Percentiles rank a stretch among this genome's conserved stretches.
Conservation (phyloP, 169 alveolate genomes). For the Neospora caninum region DNA sequence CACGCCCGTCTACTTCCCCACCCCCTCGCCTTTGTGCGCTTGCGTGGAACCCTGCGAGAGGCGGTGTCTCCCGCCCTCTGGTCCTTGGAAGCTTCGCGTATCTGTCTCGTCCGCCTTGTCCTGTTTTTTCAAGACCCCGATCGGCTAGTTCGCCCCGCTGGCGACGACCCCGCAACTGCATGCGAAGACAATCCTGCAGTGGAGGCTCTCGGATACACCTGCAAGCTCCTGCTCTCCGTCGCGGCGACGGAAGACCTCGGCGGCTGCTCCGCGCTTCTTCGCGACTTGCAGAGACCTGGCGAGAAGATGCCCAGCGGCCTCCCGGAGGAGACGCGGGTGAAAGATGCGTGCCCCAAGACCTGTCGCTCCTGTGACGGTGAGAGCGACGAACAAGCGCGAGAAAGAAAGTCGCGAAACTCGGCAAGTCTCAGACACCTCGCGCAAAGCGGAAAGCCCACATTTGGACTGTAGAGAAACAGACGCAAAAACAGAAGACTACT, state of each 20-base stretch:
- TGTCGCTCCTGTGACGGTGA: slow-evolving; percentile 74
- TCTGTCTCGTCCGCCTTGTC: neutral
- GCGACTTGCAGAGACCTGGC: slow-evolving; percentile 44
- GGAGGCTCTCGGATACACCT: slow-evolving; percentile 74
- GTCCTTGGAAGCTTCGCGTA: neutral
- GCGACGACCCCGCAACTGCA: neutral
- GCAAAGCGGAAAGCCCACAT: no score
- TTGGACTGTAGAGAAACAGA: no score
- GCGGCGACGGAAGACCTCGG: slow-evolving; percentile 70
- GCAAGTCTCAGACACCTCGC: no score
- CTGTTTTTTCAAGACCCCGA: neutral
- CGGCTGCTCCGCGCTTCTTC: slow-evolving; percentile 73
- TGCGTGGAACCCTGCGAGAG: no score
- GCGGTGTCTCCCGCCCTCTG: neutral
- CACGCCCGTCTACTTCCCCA: no score
- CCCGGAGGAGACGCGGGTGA: slow-evolving; percentile 74
- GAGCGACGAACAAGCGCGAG: neutral
- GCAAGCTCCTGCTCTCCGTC: slow-evolving; percentile 71
- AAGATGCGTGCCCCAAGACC: slow-evolving; percentile 78
- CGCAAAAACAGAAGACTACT: no score
- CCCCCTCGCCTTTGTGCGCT: no score
- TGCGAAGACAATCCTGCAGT: slow-evolving; percentile 77
- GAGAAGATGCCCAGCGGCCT: slow-evolving; percentile 69
- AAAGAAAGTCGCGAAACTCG: neutral
- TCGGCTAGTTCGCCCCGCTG: neutral